Percentiles rank a stretch among this genome's conserved stretches.
Evolutionary conservation across 768 basidiomycete genomes (phyloP).

Genomic region (Suillus tomentosus): DNA sequence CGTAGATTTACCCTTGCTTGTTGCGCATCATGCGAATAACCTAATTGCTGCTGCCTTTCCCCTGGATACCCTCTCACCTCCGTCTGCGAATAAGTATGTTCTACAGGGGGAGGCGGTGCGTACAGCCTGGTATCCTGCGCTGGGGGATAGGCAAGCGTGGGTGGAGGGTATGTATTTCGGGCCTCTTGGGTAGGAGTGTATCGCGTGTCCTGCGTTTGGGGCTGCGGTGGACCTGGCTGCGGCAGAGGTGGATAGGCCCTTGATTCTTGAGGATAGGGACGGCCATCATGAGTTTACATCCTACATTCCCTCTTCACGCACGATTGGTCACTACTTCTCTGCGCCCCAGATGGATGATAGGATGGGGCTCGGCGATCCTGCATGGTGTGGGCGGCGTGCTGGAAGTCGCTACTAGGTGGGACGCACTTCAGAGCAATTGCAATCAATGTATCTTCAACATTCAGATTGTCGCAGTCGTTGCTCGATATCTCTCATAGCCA

Average conservation of each 20-base stretch:
- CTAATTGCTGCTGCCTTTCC: slow-evolving; percentile 6
- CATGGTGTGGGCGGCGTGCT: too few species aligned
- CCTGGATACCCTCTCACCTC: not conserved
- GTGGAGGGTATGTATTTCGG: not conserved
- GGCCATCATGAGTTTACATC: not conserved
- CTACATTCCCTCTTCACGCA: too few species aligned
- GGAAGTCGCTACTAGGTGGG: too few species aligned
- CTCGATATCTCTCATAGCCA: too few species aligned
- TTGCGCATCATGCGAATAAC: slow-evolving; percentile 22
- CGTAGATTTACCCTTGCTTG: slow-evolving; percentile 14
- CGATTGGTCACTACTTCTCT: too few species aligned
- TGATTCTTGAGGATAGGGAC: not conserved
- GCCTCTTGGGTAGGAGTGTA: not conserved
- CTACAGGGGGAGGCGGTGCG: not conserved
- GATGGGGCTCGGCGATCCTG: too few species aligned
- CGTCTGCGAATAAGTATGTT: not conserved
- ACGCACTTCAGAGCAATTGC: too few species aligned
- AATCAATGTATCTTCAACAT: too few species aligned
- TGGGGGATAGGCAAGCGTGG: not conserved
- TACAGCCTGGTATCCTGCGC: not conserved
- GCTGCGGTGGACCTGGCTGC: slow-evolving; percentile 24
- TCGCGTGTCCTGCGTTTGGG: slow-evolving; percentile 22
- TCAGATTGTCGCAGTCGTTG: too few species aligned
- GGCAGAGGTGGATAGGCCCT: not conserved
- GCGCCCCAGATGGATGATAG: too few species aligned